Evolutionary conservation across 2,329 filamentous ascomycete species (phyloP).

Genomic region (Fusarium sp.): DNA sequence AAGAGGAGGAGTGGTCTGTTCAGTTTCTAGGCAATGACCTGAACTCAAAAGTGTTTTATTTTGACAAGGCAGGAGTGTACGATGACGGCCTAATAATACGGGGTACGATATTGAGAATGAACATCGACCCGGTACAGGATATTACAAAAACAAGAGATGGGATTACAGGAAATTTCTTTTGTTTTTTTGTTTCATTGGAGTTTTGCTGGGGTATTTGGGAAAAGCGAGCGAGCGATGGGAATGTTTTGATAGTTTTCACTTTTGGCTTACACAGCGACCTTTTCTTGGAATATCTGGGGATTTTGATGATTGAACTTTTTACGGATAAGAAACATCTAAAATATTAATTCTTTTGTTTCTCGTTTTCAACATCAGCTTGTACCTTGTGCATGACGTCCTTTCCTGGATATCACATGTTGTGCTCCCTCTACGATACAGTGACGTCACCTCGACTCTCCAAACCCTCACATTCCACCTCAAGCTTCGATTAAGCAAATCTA

Average conservation of each 20-base stretch:
- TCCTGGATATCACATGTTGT: background rate
- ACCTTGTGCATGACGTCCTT: background rate
- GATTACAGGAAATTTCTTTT: background rate
- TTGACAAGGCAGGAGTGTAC: background rate
- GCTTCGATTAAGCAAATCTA: background rate
- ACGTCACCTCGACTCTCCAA: constrained; percentile 25
- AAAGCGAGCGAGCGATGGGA: constrained; percentile 30
- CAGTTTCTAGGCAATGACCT: constrained; percentile 56
- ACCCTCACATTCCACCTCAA: background rate
- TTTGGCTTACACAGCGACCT: background rate
- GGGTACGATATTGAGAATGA: background rate
- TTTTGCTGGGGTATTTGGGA: constrained; percentile 22
- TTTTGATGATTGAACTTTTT: constrained; percentile 23
- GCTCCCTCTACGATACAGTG: constrained; percentile 13
- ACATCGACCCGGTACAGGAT: background rate
- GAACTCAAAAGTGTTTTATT: background rate
- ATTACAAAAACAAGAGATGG: constrained; percentile 5
- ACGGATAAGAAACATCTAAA: background rate
- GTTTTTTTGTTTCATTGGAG: constrained; percentile 3
- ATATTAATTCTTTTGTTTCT: background rate
- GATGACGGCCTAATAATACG: background rate
- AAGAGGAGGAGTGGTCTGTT: constrained; percentile 70
- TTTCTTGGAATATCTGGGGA: constrained; percentile 17
- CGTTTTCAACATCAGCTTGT: background rate
- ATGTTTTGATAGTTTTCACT: constrained; percentile 1